phyloP scores from a whole-genome alignment of 768 basidiomycete genomes.

The Suillus fuscotomentosus region DNA sequence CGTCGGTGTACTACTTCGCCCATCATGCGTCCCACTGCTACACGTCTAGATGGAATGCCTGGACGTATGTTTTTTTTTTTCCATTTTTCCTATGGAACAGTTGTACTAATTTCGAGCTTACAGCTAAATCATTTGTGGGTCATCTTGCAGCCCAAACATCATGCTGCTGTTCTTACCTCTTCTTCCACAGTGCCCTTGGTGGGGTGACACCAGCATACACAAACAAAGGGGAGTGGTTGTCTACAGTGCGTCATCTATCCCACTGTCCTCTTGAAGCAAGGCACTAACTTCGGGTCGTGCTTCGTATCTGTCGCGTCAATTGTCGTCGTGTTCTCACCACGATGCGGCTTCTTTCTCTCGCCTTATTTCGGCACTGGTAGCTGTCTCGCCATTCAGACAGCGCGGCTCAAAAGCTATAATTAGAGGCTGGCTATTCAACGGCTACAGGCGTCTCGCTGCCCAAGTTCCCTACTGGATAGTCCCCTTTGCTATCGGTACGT shows the following conservation, averaged over 20 bases:
- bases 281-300: background rate
- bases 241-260: constrained; percentile 65
- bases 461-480: constrained; percentile 78
- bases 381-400: constrained; percentile 80
- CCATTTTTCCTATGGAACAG: background rate
- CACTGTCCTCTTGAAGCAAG: background rate
- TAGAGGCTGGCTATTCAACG: constrained; percentile 82
- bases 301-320: background rate
- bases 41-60: constrained; percentile 75
- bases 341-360: background rate
- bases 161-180: background rate
- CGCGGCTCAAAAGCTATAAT: constrained; percentile 70
- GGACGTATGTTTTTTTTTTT: constrained; percentile 54
- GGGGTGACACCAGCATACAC: constrained; percentile 73
- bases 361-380: constrained; percentile 36
- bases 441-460: constrained; percentile 70
- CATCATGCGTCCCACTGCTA: constrained; percentile 51
- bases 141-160: background rate
- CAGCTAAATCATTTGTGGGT: constrained; percentile 85
- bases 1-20: constrained; percentile 12
- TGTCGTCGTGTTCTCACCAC: background rate
- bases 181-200: constrained; percentile 73
- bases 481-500: constrained; percentile 77
- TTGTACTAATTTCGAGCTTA: constrained; percentile 8
- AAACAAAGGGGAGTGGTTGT: constrained; percentile 75